phyloP scores from a whole-genome alignment of 2,329 filamentous ascomycete species.

The Hirsutella thompsonii region DNA sequence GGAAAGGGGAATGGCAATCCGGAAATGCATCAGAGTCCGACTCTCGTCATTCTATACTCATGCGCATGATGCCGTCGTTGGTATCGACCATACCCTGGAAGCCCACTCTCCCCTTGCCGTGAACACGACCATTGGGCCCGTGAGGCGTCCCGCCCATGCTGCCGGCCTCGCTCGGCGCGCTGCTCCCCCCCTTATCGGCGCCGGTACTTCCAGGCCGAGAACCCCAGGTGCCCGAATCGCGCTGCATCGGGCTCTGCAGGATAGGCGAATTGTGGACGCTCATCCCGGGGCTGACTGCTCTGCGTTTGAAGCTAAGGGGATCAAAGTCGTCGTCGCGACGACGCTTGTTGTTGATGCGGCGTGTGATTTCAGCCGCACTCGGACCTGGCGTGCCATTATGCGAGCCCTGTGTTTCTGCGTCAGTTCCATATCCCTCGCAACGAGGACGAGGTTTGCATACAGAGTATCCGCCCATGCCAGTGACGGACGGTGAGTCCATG shows the following conservation, averaged over 20 bases:
- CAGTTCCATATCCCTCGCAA: background rate
- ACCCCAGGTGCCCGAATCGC: slow-evolving; percentile 60
- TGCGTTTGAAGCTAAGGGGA: slow-evolving; percentile 73
- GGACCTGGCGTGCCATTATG: slow-evolving; percentile 33
- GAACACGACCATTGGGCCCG: slow-evolving; percentile 27
- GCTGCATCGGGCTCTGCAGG: slow-evolving; percentile 69
- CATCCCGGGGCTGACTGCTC: slow-evolving; percentile 83
- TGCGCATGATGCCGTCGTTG: slow-evolving; percentile 90
- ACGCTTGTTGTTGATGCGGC: slow-evolving; percentile 71
- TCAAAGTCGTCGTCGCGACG: slow-evolving; percentile 86
- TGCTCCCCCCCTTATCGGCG: slow-evolving; percentile 36
- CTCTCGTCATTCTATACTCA: slow-evolving; percentile 70
- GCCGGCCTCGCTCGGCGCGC: slow-evolving; percentile 38
- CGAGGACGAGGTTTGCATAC: slow-evolving; percentile 12
- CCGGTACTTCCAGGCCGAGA: slow-evolving; percentile 52
- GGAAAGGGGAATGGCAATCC: no score
- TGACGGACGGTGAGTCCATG: slow-evolving; percentile 54
- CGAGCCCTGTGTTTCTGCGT: slow-evolving; percentile 6
- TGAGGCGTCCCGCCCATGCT: slow-evolving; percentile 23
- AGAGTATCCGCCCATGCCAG: slow-evolving; percentile 20
- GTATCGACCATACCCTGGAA: slow-evolving; percentile 92
- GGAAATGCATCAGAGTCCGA: background rate
- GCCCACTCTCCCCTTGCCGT: slow-evolving; percentile 53
- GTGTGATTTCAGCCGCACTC: slow-evolving; percentile 60
- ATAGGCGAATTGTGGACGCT: slow-evolving; percentile 84